Evolutionary conservation across 768 basidiomycete genomes (phyloP), one percentile per base, ranked within the genome.

Genomic region (Mycena crocata): DNA sequence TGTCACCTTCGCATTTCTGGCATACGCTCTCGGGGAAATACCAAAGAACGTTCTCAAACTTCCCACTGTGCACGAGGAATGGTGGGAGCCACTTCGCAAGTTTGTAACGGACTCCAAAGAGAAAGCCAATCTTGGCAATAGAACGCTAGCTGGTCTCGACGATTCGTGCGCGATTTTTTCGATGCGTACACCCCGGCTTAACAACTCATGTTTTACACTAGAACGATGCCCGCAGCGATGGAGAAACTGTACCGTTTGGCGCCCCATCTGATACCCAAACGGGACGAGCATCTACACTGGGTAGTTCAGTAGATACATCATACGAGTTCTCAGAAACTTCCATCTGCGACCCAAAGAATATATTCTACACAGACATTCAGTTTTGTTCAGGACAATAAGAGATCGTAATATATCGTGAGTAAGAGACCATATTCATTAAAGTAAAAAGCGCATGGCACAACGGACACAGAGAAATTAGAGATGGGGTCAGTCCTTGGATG

Each of bases 371-470:
- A 37, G 8, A 30, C 14, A 51, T 37, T 37, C 37, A 39, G 32
- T 35, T 37, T 37, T 39, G 35, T 21, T 46, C 23, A 14, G 28
- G 45, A 39, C 32, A 67, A 67, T 67, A 62, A 57, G 59, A 67
- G 66, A 67, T 62, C 66, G 51, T 67, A 67, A 67, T 23, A 62
- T 67, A 67, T 67, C 66, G 60, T 67, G 66, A 62, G 66, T 66
- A 60, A 24, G 51, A 24, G 50, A 50, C 35, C 65, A 54, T 55
- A 60, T 34, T 61, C 51, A 60, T 60, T 55, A 60, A 13, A 46
- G 55, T 32, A 34, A n/a, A 40, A 7, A 26, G 15, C n/a, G 30
- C 6, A 17, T 19, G 31, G 5, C n/a, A 26, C 35, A 31, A 37
- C 14, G 39, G 30, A 28, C 48, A 15, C n/a, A 31, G 35, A 21